Evolutionary conservation across 768 basidiomycete species (phyloP).

Genomic region (Collybia mongolica): DNA sequence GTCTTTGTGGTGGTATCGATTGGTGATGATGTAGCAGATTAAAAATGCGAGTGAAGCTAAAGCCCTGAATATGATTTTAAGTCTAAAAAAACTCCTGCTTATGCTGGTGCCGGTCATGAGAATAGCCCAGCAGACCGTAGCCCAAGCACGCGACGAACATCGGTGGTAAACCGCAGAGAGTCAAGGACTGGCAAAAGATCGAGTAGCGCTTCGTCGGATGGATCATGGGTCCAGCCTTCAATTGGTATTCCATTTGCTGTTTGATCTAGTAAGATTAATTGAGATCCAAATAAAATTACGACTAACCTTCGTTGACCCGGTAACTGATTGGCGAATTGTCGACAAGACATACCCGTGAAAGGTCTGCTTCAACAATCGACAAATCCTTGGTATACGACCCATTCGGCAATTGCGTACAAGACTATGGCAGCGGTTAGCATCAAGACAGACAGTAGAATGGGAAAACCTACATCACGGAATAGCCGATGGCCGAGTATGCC

Average conservation of each 20-base stretch:
- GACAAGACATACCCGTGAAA: slow-evolving; percentile 90
- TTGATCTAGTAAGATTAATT: slow-evolving; percentile 5
- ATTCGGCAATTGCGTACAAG: slow-evolving; percentile 88
- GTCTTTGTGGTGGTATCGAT: slow-evolving; percentile 31
- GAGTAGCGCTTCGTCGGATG: slow-evolving; percentile 92
- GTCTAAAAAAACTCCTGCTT: slow-evolving; percentile 16
- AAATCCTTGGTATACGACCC: slow-evolving; percentile 96
- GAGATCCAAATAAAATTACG: slow-evolving; percentile 1
- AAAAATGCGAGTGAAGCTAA: slow-evolving; percentile 17
- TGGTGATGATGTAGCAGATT: slow-evolving; percentile 21
- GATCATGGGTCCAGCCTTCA: slow-evolving; percentile 99
- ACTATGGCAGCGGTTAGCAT: slow-evolving; percentile 41
- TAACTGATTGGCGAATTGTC: slow-evolving; percentile 97
- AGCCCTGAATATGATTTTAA: slow-evolving; percentile 22
- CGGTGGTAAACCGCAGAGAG: slow-evolving; percentile 92
- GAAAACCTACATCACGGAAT: slow-evolving; percentile 81
- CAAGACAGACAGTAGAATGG: slow-evolving; percentile 3
- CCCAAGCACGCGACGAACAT: slow-evolving; percentile 91
- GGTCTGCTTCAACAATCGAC: slow-evolving; percentile 82
- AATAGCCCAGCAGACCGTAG: slow-evolving; percentile 44
- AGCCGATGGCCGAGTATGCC: slow-evolving; percentile 87
- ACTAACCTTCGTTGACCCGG: slow-evolving; percentile 86
- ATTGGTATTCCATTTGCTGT: slow-evolving; percentile 97
- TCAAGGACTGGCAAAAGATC: slow-evolving; percentile 95
- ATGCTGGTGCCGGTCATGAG: slow-evolving; percentile 22